Conservation (phyloP, 306 rosid species). For the Begonia loranthoides region DNA sequence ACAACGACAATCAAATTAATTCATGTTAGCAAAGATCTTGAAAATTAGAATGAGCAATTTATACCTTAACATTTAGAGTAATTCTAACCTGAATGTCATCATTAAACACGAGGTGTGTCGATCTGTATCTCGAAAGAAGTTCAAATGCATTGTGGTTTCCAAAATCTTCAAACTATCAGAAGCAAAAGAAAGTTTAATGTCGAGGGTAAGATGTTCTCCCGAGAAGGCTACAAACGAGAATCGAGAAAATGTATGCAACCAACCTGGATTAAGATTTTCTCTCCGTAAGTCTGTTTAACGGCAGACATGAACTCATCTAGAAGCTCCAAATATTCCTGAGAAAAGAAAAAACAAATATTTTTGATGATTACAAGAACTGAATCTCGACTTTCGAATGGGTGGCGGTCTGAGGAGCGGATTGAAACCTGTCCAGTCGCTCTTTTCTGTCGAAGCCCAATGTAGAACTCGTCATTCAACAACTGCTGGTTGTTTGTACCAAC, state of each 20-base stretch:
- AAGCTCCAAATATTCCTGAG: constrained; percentile 86
- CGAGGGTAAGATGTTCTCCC: neutral
- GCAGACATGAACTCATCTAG: constrained; percentile 92
- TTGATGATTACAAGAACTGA: constrained; percentile 5
- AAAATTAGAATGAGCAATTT: too few species aligned
- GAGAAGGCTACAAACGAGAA: neutral
- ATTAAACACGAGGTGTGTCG: constrained; percentile 86
- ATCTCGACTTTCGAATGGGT: neutral
- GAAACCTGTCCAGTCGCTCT: constrained; percentile 81
- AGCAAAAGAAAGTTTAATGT: constrained; percentile 2
- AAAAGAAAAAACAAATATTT: constrained; percentile 14
- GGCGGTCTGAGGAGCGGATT: neutral
- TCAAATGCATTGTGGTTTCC: constrained; percentile 93
- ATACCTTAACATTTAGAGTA: too few species aligned
- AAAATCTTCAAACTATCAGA: constrained; percentile 78
- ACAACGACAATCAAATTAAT: constrained; percentile 14
- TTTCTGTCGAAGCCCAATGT: constrained; percentile 75
- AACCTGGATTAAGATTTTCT: constrained; percentile 85
- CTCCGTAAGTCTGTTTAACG: constrained; percentile 88
- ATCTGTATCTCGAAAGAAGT: constrained; percentile 63
- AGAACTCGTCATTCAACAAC: constrained; percentile 75
- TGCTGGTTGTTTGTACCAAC: constrained; percentile 95
- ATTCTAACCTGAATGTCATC: constrained; percentile 80
- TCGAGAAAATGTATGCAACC: constrained; percentile 19
- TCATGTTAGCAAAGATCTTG: constrained; percentile 8